These are phyloP conservation scores for Coniochaeta sp. DNA, from an alignment of 2,329 filamentous ascomycete genomes.

Conservation along the genomic window DNA sequence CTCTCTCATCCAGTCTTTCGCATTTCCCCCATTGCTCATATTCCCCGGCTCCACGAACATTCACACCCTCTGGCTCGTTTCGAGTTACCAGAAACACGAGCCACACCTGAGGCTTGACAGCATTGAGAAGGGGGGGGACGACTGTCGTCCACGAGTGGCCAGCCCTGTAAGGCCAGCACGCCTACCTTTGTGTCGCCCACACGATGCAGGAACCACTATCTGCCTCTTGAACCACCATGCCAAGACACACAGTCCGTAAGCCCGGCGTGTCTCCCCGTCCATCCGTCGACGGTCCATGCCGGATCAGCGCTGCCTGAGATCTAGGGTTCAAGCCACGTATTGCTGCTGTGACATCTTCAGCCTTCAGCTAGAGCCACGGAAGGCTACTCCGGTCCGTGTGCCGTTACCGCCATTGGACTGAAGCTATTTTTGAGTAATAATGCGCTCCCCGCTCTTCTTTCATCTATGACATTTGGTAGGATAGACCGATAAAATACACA, in stretches of 20 bases:
- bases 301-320: background rate
- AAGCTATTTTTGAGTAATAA: constrained; percentile 5
- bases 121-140: background rate
- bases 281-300: background rate
- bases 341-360: background rate
- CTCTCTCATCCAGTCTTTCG: background rate
- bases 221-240: background rate
- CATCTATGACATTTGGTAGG: constrained; percentile 15
- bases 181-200: background rate
- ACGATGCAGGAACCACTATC: background rate
- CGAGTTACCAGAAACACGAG: background rate
- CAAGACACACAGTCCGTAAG: background rate
- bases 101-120: background rate
- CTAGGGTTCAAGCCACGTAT: background rate
- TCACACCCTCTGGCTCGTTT: background rate
- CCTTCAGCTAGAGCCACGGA: constrained; percentile 11
- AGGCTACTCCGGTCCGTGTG: constrained; percentile 4
- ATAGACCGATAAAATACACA: constrained; percentile 11
- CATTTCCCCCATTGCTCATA: background rate
- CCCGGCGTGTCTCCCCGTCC: background rate
- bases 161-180: background rate
- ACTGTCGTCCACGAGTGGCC: background rate
- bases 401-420: constrained; percentile 4
- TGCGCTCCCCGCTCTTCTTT: constrained; percentile 11
- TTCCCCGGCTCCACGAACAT: background rate